phyloP scores from a whole-genome alignment of 768 basidiomycete species.

The Exsudoporus frostii region DNA sequence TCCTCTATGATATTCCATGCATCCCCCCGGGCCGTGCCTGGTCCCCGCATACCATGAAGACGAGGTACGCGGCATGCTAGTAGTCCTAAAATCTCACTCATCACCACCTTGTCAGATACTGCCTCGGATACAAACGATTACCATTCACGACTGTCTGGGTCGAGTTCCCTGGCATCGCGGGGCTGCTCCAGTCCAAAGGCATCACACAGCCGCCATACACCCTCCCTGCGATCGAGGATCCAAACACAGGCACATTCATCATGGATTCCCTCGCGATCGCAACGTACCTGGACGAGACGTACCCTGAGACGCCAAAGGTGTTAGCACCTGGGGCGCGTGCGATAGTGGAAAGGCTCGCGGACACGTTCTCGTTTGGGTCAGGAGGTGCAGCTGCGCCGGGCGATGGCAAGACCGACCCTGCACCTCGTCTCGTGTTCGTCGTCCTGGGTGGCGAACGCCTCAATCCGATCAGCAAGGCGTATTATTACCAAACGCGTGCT shows the following conservation, averaged over 20 bases:
- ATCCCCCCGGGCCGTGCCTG: slow-evolving; percentile 28
- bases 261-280: slow-evolving; percentile 47
- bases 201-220: slow-evolving; percentile 35
- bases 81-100: not conserved
- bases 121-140: slow-evolving; percentile 13
- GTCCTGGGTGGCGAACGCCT: slow-evolving; percentile 27
- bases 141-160: slow-evolving; percentile 17
- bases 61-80: not conserved
- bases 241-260: slow-evolving; percentile 35
- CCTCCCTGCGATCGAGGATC: slow-evolving; percentile 50
- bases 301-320: slow-evolving; percentile 41
- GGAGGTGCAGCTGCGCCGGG: not conserved
- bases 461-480: slow-evolving; percentile 32
- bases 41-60: slow-evolving; percentile 32
- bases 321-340: slow-evolving; percentile 34
- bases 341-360: slow-evolving; percentile 31
- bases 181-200: slow-evolving; percentile 23
- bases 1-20: slow-evolving; percentile 37
- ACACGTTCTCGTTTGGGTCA: slow-evolving; percentile 10
- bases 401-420: not conserved
- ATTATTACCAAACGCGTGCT: slow-evolving; percentile 40
- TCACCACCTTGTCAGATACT: slow-evolving; percentile 5
- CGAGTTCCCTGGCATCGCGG: slow-evolving; percentile 45
- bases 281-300: slow-evolving; percentile 47
- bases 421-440: slow-evolving; percentile 17